phyloP scores from a whole-genome alignment of 495 filamentous ascomycete genomes.

The Hypoxylon subgilvum region DNA sequence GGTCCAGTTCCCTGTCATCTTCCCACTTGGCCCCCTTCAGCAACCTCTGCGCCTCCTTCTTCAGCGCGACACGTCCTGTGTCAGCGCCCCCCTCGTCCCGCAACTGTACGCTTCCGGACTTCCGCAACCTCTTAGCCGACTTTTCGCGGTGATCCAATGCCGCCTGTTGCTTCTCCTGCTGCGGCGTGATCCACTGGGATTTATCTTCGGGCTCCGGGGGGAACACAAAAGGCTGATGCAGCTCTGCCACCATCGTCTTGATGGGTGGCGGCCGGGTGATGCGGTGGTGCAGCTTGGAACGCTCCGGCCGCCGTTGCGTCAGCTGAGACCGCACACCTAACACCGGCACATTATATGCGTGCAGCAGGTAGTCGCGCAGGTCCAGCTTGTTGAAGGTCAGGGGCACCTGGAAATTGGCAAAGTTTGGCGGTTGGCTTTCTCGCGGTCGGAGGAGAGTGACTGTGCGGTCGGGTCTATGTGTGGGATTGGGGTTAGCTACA shows the following conservation, averaged over 20 bases:
- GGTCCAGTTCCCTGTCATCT: conserved; percentile 38
- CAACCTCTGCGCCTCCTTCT: conserved; percentile 65
- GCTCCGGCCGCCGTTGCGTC: conserved; percentile 67
- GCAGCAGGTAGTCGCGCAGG: conserved; percentile 83
- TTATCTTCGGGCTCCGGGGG: conserved; percentile 67
- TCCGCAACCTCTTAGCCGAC: conserved; percentile 42
- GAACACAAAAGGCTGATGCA: conserved; percentile 83
- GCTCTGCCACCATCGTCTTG: conserved; percentile 92
- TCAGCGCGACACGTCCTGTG: conserved; percentile 46
- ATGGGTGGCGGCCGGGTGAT: conserved; percentile 67
- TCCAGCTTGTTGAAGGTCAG: conserved; percentile 91
- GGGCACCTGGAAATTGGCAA: conserved; percentile 83
- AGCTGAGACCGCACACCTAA: conserved; percentile 78
- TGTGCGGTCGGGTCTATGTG: conserved; percentile 73
- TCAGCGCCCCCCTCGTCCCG: conserved; percentile 45
- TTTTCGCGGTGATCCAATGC: too few species aligned
- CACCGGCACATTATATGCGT: conserved; percentile 72
- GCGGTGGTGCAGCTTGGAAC: conserved; percentile 48
- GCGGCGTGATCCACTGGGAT: conserved; percentile 35
- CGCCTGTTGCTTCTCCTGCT: conserved; percentile 46
- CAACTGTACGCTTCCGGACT: conserved; percentile 26
- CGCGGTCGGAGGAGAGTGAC: conserved; percentile 74
- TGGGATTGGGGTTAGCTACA: conserved; percentile 3
- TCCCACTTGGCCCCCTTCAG: conserved; percentile 52
- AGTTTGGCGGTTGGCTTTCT: conserved; percentile 71